Percentiles rank a stretch among this genome's conserved stretches.
These are phyloP conservation scores for Monilinia aucupariae DNA, from an alignment of 2,329 filamentous ascomycete genomes.

Conservation along the genomic window DNA sequence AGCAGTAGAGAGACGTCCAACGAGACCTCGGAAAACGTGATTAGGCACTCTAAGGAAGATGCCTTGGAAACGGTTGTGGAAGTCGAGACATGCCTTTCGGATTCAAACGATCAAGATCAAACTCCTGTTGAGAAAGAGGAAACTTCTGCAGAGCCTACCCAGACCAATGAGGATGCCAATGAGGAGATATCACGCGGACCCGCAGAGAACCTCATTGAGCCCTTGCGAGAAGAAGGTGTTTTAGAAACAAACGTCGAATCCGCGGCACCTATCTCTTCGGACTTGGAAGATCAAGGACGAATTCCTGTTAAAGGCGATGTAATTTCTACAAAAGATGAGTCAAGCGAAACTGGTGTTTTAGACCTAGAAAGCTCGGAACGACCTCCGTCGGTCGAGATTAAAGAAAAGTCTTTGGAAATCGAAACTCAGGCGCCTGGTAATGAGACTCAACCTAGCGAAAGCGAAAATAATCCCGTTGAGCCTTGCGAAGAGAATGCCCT, in stretches of 20 bases:
- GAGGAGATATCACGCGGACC: background rate
- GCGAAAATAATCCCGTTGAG: background rate
- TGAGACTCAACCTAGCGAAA: background rate
- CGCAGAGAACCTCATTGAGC: background rate
- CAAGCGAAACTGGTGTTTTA: background rate
- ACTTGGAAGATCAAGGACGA: background rate
- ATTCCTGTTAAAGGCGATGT: background rate
- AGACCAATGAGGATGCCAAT: background rate
- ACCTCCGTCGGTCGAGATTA: background rate
- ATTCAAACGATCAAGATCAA: too few relatives aligned
- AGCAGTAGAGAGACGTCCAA: background rate
- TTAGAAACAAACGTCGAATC: background rate
- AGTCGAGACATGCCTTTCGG: background rate
- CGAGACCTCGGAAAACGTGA: background rate
- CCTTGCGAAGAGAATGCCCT: background rate
- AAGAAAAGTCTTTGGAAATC: background rate
- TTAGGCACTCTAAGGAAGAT: background rate
- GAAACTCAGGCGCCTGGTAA: background rate
- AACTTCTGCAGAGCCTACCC: background rate
- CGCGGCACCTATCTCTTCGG: background rate
- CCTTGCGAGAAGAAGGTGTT: background rate
- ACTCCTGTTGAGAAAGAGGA: background rate
- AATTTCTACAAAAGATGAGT: background rate
- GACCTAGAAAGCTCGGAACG: background rate
- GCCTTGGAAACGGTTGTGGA: fast-evolving